Evolutionary conservation across 1,284 basidiomycete species (phyloP), one percentile per base, ranked within the genome.

Genomic region (Amylostereum areolatum): DNA sequence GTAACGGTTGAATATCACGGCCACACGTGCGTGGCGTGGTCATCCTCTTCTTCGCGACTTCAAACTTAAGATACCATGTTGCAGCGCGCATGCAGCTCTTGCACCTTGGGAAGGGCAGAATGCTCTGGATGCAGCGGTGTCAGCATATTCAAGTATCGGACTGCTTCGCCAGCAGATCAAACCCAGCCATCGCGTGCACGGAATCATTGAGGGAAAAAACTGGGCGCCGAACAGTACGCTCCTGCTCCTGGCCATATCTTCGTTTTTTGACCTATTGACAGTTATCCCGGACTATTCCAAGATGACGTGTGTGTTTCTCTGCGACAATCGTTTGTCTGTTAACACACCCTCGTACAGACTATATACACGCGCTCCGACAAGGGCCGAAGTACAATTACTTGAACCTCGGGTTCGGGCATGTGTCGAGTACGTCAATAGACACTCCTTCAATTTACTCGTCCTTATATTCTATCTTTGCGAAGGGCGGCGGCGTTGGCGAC

Each of bases 71-170:
- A 47, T 4, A 5, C 36, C 7, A 24, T 30, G 2, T 5, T 7
- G 8, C 27, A 87, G 88, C 36, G 83, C 87, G 8, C 89, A 92
- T 62, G 89, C 88, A 11, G 85, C 81, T 18, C 75, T 77, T 27
- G 75, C 85, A 3, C 89, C 87, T 25, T 92, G 89, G 89, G 85
- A 92, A 66, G 92, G 89, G 27, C 75, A 78, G 49, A 94, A 94
- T 60, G 91, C 92, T 2, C 74, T 91, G 33, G 92, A 93, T 62
- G 92, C 91, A 0, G 91, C 87, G 2, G 85, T 92, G 51, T 66
- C 87, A 5, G 85, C 89, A 1, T 94, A 95, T 66, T 80, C 76
- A 3, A 79, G 78, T 53, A 75, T 95, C 36, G 81, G 87, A 2
- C 78, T 81, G 3, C 72, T 95, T 36, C 77, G 92, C 18, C 90